Percentiles rank a stretch among this genome's conserved stretches.
Conservation (phyloP, 768 basidiomycete genomes). For the Lenzites betulinus region DNA sequence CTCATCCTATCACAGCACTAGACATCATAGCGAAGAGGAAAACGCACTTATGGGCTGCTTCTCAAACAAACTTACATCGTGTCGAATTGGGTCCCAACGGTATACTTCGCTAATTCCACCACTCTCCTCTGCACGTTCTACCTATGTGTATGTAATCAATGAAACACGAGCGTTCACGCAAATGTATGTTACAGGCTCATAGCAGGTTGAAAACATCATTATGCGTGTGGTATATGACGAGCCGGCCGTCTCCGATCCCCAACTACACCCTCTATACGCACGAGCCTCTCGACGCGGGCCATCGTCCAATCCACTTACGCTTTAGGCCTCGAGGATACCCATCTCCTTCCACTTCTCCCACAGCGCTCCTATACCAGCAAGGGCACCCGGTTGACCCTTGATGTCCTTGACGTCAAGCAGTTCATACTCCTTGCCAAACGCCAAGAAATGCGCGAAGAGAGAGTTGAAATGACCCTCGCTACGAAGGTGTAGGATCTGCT, state of each 20-base stretch:
- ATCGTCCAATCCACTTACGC: background rate
- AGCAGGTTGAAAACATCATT: constrained; percentile 3
- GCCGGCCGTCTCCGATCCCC: constrained; percentile 21
- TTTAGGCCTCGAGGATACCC: constrained; percentile 61
- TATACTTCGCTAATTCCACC: background rate
- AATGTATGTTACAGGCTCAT: constrained; percentile 21
- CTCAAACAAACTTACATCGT: constrained; percentile 42
- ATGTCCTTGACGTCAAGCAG: constrained; percentile 88
- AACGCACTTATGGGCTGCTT: constrained; percentile 55
- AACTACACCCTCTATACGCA: constrained; percentile 3
- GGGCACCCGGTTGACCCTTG: constrained; percentile 60
- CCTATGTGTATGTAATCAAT: background rate
- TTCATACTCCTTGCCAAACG: constrained; percentile 94
- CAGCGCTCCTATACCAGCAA: constrained; percentile 74
- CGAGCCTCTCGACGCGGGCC: background rate
- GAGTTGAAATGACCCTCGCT: constrained; percentile 96
- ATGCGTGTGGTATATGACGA: constrained; percentile 26
- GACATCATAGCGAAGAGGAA: constrained; percentile 50
- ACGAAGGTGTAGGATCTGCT: constrained; percentile 87
- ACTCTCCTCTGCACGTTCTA: background rate
- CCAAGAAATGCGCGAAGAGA: constrained; percentile 96
- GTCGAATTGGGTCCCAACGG: constrained; percentile 3
- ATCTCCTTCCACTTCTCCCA: constrained; percentile 92
- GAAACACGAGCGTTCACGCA: background rate
- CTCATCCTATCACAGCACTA: constrained; percentile 46